Evolutionary conservation across 257 asterid genomes (phyloP).

Genomic region (Striga asiatica): DNA sequence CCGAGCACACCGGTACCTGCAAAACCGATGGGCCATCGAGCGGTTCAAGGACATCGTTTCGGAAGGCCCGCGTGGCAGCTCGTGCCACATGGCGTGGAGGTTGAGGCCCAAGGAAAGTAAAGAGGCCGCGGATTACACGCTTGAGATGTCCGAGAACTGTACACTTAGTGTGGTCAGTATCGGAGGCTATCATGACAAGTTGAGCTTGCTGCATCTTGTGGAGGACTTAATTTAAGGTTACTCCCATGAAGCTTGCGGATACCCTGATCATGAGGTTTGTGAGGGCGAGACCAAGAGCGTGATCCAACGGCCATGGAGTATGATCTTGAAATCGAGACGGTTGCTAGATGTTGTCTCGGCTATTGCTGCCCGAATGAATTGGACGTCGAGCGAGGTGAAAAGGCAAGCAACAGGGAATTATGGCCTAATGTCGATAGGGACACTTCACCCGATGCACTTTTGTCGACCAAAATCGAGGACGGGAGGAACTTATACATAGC

Average conservation of each 20-base stretch:
- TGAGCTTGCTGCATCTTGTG: slow-evolving; percentile 40
- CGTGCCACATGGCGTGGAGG: slow-evolving; percentile 99
- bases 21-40: slow-evolving; percentile 58
- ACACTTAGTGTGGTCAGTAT: slow-evolving; percentile 58
- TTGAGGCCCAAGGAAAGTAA: slow-evolving; percentile 95
- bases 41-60: slow-evolving; percentile 63
- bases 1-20: slow-evolving; percentile 32
- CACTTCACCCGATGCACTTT: slow-evolving; percentile 50
- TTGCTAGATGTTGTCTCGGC: slow-evolving; percentile 43
- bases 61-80: slow-evolving; percentile 68
- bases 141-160: slow-evolving; percentile 52
- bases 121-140: slow-evolving; percentile 54
- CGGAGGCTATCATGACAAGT: slow-evolving; percentile 66
- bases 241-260: slow-evolving; percentile 38
- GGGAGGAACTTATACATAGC: slow-evolving; percentile 53
- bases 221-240: slow-evolving; percentile 34
- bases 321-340: slow-evolving; percentile 52
- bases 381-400: slow-evolving; percentile 66
- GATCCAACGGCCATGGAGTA: slow-evolving; percentile 45
- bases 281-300: slow-evolving; percentile 50
- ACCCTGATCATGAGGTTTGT: slow-evolving; percentile 56
- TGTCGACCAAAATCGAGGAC: slow-evolving; percentile 39
- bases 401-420: slow-evolving; percentile 39
- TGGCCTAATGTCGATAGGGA: slow-evolving; percentile 67
- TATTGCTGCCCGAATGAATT: slow-evolving; percentile 47